These are phyloP conservation scores for Cubamyces sp. DNA, from an alignment of 768 basidiomycete genomes.

Conservation along the genomic window DNA sequence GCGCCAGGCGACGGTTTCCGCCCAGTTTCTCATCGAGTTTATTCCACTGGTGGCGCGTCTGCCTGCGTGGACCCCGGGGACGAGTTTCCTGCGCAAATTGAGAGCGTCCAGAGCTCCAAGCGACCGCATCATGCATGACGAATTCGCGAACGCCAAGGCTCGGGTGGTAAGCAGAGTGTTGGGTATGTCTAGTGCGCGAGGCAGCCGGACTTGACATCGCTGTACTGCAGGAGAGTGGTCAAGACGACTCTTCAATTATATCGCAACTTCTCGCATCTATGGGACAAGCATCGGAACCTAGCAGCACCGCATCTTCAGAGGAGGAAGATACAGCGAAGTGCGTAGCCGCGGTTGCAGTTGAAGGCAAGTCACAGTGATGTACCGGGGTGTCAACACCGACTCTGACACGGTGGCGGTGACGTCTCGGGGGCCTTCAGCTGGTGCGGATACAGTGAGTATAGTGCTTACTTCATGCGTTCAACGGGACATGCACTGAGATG, in stretches of 20 bases:
- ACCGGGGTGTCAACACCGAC: not conserved
- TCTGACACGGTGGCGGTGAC: not conserved
- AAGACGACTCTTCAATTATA: not conserved
- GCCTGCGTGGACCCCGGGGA: slow-evolving; percentile 7
- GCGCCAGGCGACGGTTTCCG: slow-evolving; percentile 7
- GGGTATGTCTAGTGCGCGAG: too few species aligned
- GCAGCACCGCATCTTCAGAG: not conserved
- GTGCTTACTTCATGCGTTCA: too few species aligned
- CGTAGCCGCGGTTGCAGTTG: slow-evolving; percentile 5
- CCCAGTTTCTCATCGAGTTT: slow-evolving; percentile 4
- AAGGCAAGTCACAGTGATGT: not conserved
- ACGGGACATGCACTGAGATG: not conserved
- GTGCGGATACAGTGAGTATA: slow-evolving; percentile 22
- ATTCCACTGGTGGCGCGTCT: not conserved
- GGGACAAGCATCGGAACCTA: not conserved
- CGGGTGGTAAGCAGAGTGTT: not conserved
- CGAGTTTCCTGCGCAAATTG: not conserved
- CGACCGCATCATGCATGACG: not conserved
- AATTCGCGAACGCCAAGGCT: not conserved
- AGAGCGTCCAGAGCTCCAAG: not conserved
- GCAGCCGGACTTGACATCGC: not conserved
- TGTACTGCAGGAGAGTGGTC: not conserved
- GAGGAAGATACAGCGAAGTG: slow-evolving; percentile 4
- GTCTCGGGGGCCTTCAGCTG: slow-evolving; percentile 21
- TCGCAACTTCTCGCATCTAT: not conserved